Conservation (phyloP, 805 yeast species). For the Kuraishia ogatae region DNA sequence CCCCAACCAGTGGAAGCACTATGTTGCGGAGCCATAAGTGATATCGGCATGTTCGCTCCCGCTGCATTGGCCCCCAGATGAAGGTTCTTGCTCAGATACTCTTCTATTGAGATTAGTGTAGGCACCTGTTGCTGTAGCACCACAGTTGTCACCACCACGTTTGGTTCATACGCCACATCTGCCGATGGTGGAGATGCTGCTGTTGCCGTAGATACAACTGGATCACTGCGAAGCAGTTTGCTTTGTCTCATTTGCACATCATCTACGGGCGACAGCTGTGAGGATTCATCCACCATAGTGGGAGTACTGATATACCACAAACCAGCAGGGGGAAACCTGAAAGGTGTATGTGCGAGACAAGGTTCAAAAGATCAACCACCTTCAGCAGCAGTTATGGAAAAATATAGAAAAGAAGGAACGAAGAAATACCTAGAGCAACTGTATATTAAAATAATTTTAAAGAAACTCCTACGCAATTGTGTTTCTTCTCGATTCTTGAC, state of each 20-base stretch:
- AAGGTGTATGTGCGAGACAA: not conserved
- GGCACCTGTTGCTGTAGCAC: constrained; percentile 1
- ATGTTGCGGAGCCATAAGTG: not conserved
- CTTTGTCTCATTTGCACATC: not conserved
- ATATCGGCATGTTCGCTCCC: not conserved
- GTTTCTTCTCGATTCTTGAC: too few relatives aligned
- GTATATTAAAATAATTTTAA: too few relatives aligned
- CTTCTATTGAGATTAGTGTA: not conserved
- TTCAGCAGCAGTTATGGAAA: not conserved
- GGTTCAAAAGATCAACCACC: not conserved
- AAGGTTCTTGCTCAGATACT: not conserved
- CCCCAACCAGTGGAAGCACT: constrained; percentile 33
- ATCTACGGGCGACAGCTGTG: not conserved
- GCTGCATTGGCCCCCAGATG: not conserved
- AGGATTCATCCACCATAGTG: not conserved
- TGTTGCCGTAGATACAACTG: too few relatives aligned
- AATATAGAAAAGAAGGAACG: too few relatives aligned
- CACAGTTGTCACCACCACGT: not conserved
- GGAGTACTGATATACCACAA: not conserved
- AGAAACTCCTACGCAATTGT: too few relatives aligned
- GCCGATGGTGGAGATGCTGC: not conserved
- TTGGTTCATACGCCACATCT: constrained; percentile 6
- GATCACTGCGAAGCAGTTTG: not conserved
- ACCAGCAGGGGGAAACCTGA: not conserved
- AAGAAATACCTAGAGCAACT: too few relatives aligned